These are phyloP conservation scores for Penicillium psychrosexuale DNA, from an alignment of 2,329 filamentous ascomycete genomes.

Conservation along the genomic window DNA sequence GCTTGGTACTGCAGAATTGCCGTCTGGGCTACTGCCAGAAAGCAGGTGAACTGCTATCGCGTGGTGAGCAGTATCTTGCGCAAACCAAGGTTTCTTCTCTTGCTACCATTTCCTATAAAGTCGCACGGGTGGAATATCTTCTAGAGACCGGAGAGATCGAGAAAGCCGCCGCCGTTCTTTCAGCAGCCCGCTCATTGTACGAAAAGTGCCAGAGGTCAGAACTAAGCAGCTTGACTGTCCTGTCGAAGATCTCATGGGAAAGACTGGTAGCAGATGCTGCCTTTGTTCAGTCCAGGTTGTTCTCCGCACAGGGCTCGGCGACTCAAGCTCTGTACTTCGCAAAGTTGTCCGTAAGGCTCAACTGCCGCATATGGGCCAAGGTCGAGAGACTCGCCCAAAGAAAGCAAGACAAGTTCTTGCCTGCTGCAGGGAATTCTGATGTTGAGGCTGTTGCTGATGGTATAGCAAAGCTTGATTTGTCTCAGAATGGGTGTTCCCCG, in stretches of 20 bases:
- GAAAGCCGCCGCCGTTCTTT: conserved; percentile 50
- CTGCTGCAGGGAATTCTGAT: conserved; percentile 25
- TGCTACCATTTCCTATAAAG: conserved; percentile 57
- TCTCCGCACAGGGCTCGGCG: conserved; percentile 54
- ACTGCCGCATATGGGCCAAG: conserved; percentile 52
- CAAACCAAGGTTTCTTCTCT: conserved; percentile 43
- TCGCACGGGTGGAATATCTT: conserved; percentile 72
- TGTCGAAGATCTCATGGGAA: conserved; percentile 48
- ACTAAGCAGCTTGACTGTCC: conserved; percentile 34
- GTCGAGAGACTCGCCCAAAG: conserved; percentile 46
- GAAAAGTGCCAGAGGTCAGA: conserved; percentile 33
- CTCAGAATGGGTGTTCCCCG: conserved; percentile 30
- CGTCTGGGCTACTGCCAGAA: conserved; percentile 60
- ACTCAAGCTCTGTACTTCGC: conserved; percentile 49
- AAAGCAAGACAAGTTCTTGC: conserved; percentile 31
- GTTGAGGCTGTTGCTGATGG: conserved; percentile 39
- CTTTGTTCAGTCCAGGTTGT: conserved; percentile 63
- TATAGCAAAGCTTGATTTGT: conserved; percentile 40
- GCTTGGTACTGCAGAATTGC: conserved; percentile 55
- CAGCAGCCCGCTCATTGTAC: conserved; percentile 29
- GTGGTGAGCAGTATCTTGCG: conserved; percentile 52
- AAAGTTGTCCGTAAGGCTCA: conserved; percentile 49
- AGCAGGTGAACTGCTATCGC: conserved; percentile 56
- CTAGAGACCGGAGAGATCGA: conserved; percentile 64
- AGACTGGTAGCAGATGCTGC: conserved; percentile 58